These are phyloP conservation scores for Marchantia polymorpha DNA, from an alignment of 225 moss, liverwort and hornwort species.

Conservation along the genomic window DNA sequence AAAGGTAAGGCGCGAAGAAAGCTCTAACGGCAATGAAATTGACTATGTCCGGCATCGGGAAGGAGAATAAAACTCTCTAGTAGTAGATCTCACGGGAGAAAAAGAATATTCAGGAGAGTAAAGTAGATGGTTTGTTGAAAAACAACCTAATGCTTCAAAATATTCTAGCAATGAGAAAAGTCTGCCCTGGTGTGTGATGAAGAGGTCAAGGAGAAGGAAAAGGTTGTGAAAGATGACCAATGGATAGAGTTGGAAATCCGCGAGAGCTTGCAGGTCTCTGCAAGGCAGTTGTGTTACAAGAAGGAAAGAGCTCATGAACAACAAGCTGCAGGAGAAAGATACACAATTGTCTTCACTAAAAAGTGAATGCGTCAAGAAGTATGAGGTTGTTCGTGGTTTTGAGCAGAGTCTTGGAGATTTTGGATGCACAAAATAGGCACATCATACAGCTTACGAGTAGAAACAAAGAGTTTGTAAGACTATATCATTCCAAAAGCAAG, in stretches of 20 bases:
- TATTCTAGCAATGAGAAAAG: slow-evolving; percentile 70
- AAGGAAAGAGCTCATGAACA: slow-evolving; percentile 77
- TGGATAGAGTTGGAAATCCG: slow-evolving; percentile 73
- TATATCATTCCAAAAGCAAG: slow-evolving; percentile 57
- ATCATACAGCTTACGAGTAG: slow-evolving; percentile 73
- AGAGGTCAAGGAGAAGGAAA: slow-evolving; percentile 58
- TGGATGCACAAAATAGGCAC: slow-evolving; percentile 82
- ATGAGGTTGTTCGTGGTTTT: slow-evolving; percentile 64
- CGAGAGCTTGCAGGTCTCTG: slow-evolving; percentile 81
- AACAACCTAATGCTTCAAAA: slow-evolving; percentile 69
- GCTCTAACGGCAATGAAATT: slow-evolving; percentile 52
- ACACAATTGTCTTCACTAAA: slow-evolving; percentile 57
- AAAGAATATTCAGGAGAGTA: slow-evolving; percentile 54
- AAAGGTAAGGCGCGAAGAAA: slow-evolving; percentile 62
- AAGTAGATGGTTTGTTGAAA: slow-evolving; percentile 60
- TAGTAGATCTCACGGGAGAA: slow-evolving; percentile 56
- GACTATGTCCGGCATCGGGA: slow-evolving; percentile 58
- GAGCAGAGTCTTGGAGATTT: slow-evolving; percentile 77
- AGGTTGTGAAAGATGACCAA: slow-evolving; percentile 48
- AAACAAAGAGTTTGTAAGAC: slow-evolving; percentile 66
- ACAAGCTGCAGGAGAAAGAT: slow-evolving; percentile 82
- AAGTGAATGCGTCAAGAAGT: slow-evolving; percentile 59
- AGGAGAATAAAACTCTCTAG: slow-evolving; percentile 53
- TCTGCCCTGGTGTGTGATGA: slow-evolving; percentile 45
- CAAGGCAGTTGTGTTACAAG: slow-evolving; percentile 84